Base-by-base conservation (phyloP, 2,329 filamentous ascomycete species). In the Ceratocystis cacaofunesta region DNA sequence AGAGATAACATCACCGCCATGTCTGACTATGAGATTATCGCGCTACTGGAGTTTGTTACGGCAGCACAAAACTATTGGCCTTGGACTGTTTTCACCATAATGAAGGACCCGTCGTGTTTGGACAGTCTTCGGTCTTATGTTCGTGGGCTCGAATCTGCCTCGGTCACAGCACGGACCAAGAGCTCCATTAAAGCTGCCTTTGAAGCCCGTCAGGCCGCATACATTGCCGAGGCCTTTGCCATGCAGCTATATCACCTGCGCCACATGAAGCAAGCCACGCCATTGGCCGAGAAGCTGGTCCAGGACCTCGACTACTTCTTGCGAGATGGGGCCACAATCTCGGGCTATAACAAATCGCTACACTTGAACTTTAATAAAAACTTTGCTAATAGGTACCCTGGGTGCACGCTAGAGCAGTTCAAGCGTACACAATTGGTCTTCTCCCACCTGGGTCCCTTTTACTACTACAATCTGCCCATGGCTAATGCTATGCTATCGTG, bases 1-100 rank as follows among this genome's bases (percentile, higher is more conserved):
- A 81, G 82, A 19, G 63, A 62, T 15, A 79, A 79, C 10, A 84
- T 96, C 68, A 80, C 82, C 28, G 78, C 82, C 1, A 74, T 92
- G 25, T 79, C 87, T 7, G 79, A 82, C n/a, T 77, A 78, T 43
- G 83, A 90, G 68, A 84, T 86, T 3, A 77, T 91, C 25, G 85
- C 88, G 0, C 85, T 96, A 70, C 79, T 99, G 17, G 86, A 92
- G 70, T 97, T 97, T 73, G 84, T 96, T 46, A 85, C 89, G 1
- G 85, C 88, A 2, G 89, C 92, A 3, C 92, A 96, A 72, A 94
- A 96, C 73, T 89, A 91, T 72, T 97, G 92, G 92, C 88, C 92
- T 0, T 96, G 92, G 90, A 92, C 90, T 1, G 91, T 95, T 66
- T 87, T 89, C 66, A 85, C 88, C 48, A 78, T 95, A 44, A 84